Conservation (phyloP, 2,329 filamentous ascomycete species). For the Boeremia exigua region DNA sequence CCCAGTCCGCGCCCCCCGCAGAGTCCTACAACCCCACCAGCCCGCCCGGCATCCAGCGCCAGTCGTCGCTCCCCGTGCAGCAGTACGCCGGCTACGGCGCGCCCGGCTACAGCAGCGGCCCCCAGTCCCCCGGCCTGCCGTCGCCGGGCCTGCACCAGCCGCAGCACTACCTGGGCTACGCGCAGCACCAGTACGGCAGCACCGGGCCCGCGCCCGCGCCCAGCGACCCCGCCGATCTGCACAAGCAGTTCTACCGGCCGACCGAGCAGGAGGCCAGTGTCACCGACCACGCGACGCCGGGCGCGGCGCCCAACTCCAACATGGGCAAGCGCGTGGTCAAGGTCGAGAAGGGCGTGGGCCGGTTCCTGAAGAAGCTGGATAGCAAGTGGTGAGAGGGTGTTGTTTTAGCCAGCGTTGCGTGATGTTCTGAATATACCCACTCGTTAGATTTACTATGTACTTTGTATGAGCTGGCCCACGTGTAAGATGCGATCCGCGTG, state of each 20-base stretch:
- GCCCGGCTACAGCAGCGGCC: background rate
- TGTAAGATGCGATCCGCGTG: no score
- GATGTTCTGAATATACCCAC: constrained; percentile 7
- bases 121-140: constrained; percentile 27
- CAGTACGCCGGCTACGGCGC: constrained; percentile 8
- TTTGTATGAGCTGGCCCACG: background rate
- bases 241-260: constrained; percentile 73
- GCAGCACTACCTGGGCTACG: constrained; percentile 58
- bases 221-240: constrained; percentile 60
- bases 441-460: background rate
- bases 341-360: constrained; percentile 72
- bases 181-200: constrained; percentile 59
- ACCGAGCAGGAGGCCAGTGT: constrained; percentile 63
- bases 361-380: constrained; percentile 79
- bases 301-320: constrained; percentile 52
- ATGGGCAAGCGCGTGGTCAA: constrained; percentile 70
- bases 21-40: constrained; percentile 30
- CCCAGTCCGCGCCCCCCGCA: constrained; percentile 34
- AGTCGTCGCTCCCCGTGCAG: constrained; percentile 39
- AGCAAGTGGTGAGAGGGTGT: constrained; percentile 62
- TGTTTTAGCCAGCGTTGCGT: constrained; percentile 3
- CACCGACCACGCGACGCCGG: constrained; percentile 28
- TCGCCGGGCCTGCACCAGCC: constrained; percentile 49
- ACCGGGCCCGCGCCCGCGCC: constrained; percentile 40
- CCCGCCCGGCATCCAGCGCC: constrained; percentile 35